Percentiles rank a stretch among this genome's conserved stretches.
Conservation (phyloP, 179 eudicot genomes). For the Nepenthes alata region DNA sequence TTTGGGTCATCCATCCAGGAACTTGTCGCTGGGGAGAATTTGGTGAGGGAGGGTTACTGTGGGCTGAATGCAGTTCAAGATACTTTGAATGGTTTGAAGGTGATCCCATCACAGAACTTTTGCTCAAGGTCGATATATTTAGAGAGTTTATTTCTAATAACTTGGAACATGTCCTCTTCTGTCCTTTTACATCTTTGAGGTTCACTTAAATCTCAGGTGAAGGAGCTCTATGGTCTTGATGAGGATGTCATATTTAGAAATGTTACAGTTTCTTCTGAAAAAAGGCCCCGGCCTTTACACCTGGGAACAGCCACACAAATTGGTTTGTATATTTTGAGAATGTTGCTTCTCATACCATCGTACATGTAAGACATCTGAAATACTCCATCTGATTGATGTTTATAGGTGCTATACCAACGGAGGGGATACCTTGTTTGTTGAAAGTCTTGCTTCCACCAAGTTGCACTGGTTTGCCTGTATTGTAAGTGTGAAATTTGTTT, state of each 20-base stretch:
- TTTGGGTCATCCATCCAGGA: constrained; percentile 34
- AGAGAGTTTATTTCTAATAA: background rate
- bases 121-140: constrained; percentile 51
- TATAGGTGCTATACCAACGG: constrained; percentile 90
- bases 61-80: constrained; percentile 90
- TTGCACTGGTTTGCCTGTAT: constrained; percentile 73
- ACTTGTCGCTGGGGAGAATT: constrained; percentile 97
- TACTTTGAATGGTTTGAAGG: constrained; percentile 95
- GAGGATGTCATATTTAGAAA: constrained; percentile 64
- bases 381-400: constrained; percentile 6
- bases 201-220: constrained; percentile 44
- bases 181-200: background rate
- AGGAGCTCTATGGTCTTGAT: constrained; percentile 87
- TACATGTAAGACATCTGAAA: background rate
- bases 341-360: background rate
- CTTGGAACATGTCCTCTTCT: constrained; percentile 2
- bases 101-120: constrained; percentile 48
- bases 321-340: constrained; percentile 33
- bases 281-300: constrained; percentile 81
- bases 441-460: constrained; percentile 75
- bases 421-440: constrained; percentile 86
- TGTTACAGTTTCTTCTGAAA: constrained; percentile 68
- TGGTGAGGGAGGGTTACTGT: constrained; percentile 91
- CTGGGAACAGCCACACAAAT: constrained; percentile 98
- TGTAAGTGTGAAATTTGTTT: constrained; percentile 36